Base-by-base conservation (phyloP, 1,284 basidiomycete species). In the Melampsora abietis-canadensis region DNA sequence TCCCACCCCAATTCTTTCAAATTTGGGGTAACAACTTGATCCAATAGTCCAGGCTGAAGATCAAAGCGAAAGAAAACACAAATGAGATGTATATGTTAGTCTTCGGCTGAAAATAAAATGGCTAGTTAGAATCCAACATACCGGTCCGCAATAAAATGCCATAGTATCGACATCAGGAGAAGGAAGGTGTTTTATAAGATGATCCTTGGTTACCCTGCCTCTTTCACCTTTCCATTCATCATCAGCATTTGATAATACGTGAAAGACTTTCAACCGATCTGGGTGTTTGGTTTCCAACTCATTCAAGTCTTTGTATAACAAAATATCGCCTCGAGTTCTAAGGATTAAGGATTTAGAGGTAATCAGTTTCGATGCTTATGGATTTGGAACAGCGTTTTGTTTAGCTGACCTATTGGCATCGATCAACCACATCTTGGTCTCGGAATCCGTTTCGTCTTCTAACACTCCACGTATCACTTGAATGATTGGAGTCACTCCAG, bases 401-500 rank as follows among this genome's bases (percentile, higher is more conserved):
- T 54, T 19, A 21, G 51, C 51, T 54, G 4, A 54, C 51, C 51
- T 54, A 80, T 89, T 88, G 37, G 84, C 83, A 77, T 86, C 84
- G 37, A 89, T 77, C 44, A 88, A 76, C 84, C 84, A 87, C 15
- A 87, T 81, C n/a, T 83, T 82, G 2, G 85, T 84, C 48, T 81
- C 79, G 0, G 74, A 77, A 68, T 85, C 84, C 21, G 78, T 76
- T 0, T 74, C 31, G 77, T 87, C 86, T 27, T 82, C 81, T 64
- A 88, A 80, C 48, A 88, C 82, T 51, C 84, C 84, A 0, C 85
- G 84, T 1, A 88, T 81, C 17, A 87, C 84, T 78, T 87, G 86
- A 0, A 87, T 79, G 59, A 87, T 87, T 0, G 88, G 88, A 0
- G 88, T 88, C 75, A 89, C 86, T 19, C 87, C 87, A 59, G 85